These are phyloP conservation scores for Blechomonas ayalai DNA, from an alignment of 208 protist species.

Conservation along the genomic window DNA sequence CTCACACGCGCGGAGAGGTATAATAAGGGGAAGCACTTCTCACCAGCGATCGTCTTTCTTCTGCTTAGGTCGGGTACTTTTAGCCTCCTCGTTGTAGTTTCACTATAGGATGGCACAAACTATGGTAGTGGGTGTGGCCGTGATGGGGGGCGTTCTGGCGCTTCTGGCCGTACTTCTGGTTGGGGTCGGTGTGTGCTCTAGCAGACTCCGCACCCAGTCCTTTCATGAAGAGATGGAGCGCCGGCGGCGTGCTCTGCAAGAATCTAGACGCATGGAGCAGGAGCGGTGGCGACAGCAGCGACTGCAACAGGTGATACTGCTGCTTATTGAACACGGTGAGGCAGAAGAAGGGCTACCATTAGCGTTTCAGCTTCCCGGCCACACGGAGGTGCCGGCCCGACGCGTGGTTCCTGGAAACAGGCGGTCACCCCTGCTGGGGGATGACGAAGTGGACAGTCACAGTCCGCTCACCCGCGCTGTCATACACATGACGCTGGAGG, in stretches of 20 bases:
- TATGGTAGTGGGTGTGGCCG: conserved; percentile 7
- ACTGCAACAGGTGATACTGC: conserved; percentile 34
- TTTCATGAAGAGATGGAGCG: conserved; percentile 6
- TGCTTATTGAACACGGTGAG: conserved; percentile 33
- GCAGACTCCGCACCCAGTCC: not conserved
- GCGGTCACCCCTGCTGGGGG: not conserved
- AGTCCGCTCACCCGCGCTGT: conserved; percentile 13
- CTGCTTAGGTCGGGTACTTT: too few species aligned
- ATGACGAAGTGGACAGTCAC: conserved; percentile 8
- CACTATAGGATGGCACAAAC: too few species aligned
- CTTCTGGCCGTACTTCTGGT: conserved; percentile 7
- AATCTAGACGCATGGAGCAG: conserved; percentile 20
- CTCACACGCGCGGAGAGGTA: too few species aligned
- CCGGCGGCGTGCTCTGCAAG: conserved; percentile 10
- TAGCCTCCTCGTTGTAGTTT: too few species aligned
- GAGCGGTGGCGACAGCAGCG: conserved; percentile 27
- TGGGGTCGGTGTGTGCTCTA: conserved; percentile 1
- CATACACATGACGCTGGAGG: conserved; percentile 11
- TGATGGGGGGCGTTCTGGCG: conserved; percentile 5
- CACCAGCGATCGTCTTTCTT: too few species aligned
- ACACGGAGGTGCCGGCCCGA: conserved; percentile 16
- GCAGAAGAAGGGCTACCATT: conserved; percentile 27
- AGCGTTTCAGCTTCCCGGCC: conserved; percentile 23
- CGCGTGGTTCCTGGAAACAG: too few species aligned
- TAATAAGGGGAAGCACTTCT: too few species aligned